Evolutionary conservation across 2,329 filamentous ascomycete genomes (phyloP).

Genomic region (Diatrype stigma): DNA sequence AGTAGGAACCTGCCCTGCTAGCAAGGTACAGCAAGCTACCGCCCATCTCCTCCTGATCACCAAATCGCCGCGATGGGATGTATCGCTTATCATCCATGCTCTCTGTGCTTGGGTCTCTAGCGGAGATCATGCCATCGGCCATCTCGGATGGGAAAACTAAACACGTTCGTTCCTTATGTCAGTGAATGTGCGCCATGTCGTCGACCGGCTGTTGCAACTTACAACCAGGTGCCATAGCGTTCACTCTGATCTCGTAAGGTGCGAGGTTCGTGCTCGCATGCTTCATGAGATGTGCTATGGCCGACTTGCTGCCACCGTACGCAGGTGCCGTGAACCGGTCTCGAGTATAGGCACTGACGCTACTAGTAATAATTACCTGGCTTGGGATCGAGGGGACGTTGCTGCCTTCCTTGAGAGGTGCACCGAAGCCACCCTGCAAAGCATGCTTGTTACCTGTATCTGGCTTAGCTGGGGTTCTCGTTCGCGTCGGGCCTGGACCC

Average conservation of each 20-base stretch:
- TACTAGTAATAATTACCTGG: not conserved
- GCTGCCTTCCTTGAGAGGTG: not conserved
- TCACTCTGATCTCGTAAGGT: constrained; percentile 6
- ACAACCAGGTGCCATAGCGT: constrained; percentile 10
- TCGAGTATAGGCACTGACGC: not conserved
- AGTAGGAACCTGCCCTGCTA: constrained; percentile 24
- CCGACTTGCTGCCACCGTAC: constrained; percentile 49
- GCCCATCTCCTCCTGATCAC: constrained; percentile 25
- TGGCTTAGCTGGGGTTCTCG: not conserved
- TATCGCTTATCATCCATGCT: constrained; percentile 11
- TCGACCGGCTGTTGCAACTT: not conserved
- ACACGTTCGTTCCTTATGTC: not conserved
- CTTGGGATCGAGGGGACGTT: not conserved
- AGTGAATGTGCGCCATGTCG: not conserved
- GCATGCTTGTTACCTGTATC: not conserved
- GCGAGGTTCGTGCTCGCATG: constrained; percentile 7
- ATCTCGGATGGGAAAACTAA: constrained; percentile 26
- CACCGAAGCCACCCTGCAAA: not conserved
- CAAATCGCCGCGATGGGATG: constrained; percentile 23
- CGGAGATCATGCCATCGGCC: constrained; percentile 10
- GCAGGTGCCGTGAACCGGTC: not conserved
- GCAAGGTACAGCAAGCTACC: constrained; percentile 25
- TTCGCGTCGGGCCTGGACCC: not conserved
- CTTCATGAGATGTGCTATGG: constrained; percentile 62
- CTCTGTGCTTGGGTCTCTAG: constrained; percentile 20